Evolutionary conservation across 2,329 filamentous ascomycete species (phyloP).

Genomic region (Ophiocordyceps australis): DNA sequence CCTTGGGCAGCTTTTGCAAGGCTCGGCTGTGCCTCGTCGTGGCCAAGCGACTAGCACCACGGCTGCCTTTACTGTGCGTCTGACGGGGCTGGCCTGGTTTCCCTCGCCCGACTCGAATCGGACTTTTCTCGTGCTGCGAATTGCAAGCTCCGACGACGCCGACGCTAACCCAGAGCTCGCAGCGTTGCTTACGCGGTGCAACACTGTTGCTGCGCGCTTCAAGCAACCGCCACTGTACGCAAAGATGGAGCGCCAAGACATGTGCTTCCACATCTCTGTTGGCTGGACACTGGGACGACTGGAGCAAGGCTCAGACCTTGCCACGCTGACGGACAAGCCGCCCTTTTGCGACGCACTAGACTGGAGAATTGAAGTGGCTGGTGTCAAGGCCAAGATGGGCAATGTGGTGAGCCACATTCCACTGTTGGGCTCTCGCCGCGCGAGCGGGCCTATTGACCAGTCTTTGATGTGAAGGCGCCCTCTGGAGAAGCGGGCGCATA

Average conservation of each 20-base stretch:
- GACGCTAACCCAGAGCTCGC: slow-evolving; percentile 27
- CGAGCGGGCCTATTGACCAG: too few species aligned
- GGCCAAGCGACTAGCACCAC: too few species aligned
- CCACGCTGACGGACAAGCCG: slow-evolving; percentile 6
- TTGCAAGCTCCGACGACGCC: slow-evolving; percentile 17
- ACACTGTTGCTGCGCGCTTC: slow-evolving; percentile 38
- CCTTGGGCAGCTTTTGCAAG: slow-evolving; percentile 29
- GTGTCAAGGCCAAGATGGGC: slow-evolving; percentile 58
- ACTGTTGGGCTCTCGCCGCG: too few species aligned
- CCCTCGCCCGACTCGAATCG: slow-evolving; percentile 41
- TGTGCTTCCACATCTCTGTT: slow-evolving; percentile 71
- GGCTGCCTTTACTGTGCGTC: slow-evolving; percentile 18
- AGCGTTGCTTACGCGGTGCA: slow-evolving; percentile 46
- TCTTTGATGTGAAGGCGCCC: too few species aligned
- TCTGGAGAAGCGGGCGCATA: too few species aligned
- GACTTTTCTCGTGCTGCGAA: slow-evolving; percentile 67
- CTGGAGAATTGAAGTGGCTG: slow-evolving; percentile 34
- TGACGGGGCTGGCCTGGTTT: slow-evolving; percentile 26
- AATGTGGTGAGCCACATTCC: slow-evolving; percentile 41
- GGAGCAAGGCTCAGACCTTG: slow-evolving; percentile 15
- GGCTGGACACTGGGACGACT: slow-evolving; percentile 58
- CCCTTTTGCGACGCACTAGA: slow-evolving; percentile 12
- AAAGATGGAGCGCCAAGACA: slow-evolving; percentile 9
- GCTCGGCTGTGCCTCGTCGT: slow-evolving; percentile 15
- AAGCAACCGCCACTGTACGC: slow-evolving; percentile 55